Evolutionary conservation across 805 yeast species (phyloP).

Genomic region (Metschnikowia reukaufii): DNA sequence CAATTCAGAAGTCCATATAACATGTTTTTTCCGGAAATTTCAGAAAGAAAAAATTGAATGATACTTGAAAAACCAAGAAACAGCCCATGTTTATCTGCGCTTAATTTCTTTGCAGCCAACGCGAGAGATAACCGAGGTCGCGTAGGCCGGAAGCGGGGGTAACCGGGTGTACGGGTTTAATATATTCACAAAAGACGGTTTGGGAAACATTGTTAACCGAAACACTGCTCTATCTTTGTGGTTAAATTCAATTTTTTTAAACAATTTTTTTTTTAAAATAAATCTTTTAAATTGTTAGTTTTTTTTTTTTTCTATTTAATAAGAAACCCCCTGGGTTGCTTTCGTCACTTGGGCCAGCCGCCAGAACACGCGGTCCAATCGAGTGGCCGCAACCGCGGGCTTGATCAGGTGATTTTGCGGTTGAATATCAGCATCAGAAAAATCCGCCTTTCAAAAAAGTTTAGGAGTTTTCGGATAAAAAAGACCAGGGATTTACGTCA

Average conservation of each 20-base stretch:
- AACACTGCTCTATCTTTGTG: too few species aligned
- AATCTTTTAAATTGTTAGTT: too few species aligned
- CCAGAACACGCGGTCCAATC: slow-evolving; percentile 7
- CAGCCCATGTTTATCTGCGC: not conserved
- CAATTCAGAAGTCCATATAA: not conserved
- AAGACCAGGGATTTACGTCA: not conserved
- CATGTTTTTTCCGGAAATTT: not conserved
- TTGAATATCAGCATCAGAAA: too few species aligned
- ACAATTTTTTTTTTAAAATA: too few species aligned
- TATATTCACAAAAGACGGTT: too few species aligned
- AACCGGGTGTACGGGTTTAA: not conserved
- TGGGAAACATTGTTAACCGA: too few species aligned
- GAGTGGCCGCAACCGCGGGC: slow-evolving; percentile 1
- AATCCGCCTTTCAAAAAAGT: too few species aligned
- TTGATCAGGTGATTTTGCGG: slow-evolving; percentile 1
- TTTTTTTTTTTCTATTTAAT: too few species aligned
- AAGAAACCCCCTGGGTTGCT: too few species aligned
- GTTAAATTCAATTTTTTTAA: too few species aligned
- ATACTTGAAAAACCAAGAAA: not conserved
- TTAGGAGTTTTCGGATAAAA: not conserved
- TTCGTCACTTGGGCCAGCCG: too few species aligned
- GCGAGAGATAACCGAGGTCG: slow-evolving; percentile 3
- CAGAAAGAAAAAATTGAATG: not conserved
- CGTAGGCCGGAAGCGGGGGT: too few species aligned
- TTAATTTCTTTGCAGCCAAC: slow-evolving; percentile 4